Evolutionary conservation across 2,329 filamentous ascomycete genomes (phyloP), one percentile per base, ranked within the genome.

Genomic region (Leptoxyphium fumago): DNA sequence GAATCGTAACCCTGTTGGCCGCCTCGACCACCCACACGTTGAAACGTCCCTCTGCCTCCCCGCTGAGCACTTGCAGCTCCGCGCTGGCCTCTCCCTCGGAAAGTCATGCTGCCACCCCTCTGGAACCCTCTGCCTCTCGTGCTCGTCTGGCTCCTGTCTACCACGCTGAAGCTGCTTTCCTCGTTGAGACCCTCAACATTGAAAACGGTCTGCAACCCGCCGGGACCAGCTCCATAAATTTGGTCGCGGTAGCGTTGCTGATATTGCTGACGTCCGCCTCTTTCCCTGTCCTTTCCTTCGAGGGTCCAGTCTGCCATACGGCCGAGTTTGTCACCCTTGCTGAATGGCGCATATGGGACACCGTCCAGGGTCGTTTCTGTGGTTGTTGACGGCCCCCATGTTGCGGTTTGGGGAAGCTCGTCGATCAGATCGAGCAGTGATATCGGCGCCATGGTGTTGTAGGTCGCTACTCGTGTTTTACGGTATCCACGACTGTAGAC

Each of bases 301-400:
- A 79, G 62, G 14, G 88, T 94, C 91, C 91, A 98, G 73, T 98
- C 91, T 48, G 91, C 91, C 88, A 98, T 96, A 64, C 91, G 88
- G 61, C 91, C 91, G 48, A 98, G 74, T 75, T 95, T 96, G 73
- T 98, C 91, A 63, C 86, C 87, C 70, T 98, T 98, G 54, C 88
- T 95, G 73, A 91, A 98, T 48, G 91, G 91, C 56, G 91, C 91
- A 66, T 95, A 98, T 34, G 91, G 91, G 41, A 96, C 86, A 62
- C 91, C 91, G 63, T 94, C 81, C 58, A 96, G 77, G 49, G 84
- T 94, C 51, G 85, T 94, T 64, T 94, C 85, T 57, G 71, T 78
- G 48, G 87, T 82, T 54, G 82, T 77, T 48, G 83, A 66, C 43
- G 89, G 89, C 48, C 91, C 91, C 91, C 91, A 98, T 51, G 62